Conservation (phyloP, 176 grass and related monocot species). For the Cymbopogon citratus region DNA sequence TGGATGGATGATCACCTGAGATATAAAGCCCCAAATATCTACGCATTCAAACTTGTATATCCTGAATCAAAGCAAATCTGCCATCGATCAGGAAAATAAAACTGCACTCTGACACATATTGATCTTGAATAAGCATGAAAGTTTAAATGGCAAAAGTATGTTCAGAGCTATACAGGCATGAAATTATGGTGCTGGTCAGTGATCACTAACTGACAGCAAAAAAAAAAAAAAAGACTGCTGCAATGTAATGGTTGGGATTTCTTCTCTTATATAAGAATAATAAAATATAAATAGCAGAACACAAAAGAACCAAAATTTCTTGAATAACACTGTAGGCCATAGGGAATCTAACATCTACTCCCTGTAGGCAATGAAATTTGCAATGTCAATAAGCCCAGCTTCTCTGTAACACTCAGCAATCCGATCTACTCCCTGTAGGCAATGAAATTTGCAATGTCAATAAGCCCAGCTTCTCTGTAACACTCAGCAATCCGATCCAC, state of each 20-base stretch:
- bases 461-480: constrained; percentile 70
- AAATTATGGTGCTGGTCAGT: too few species aligned
- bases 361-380: constrained; percentile 65
- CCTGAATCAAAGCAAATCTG: neutral
- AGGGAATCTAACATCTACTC: constrained; percentile 37
- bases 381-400: constrained; percentile 72
- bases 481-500: constrained; percentile 71
- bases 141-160: neutral
- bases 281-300: neutral
- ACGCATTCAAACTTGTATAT: neutral
- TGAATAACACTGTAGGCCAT: neutral
- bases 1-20: neutral
- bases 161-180: neutral
- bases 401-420: constrained; percentile 71
- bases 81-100: neutral
- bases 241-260: neutral
- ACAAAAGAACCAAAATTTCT: neutral
- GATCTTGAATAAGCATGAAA: neutral
- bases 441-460: constrained; percentile 79
- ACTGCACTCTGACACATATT: neutral
- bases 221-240: neutral
- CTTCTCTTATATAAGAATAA: neutral
- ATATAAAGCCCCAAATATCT: neutral
- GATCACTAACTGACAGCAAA: neutral
- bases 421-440: constrained; percentile 53